Evolutionary conservation across 2,329 filamentous ascomycete species (phyloP).

Genomic region (Trichoderma hamatum): DNA sequence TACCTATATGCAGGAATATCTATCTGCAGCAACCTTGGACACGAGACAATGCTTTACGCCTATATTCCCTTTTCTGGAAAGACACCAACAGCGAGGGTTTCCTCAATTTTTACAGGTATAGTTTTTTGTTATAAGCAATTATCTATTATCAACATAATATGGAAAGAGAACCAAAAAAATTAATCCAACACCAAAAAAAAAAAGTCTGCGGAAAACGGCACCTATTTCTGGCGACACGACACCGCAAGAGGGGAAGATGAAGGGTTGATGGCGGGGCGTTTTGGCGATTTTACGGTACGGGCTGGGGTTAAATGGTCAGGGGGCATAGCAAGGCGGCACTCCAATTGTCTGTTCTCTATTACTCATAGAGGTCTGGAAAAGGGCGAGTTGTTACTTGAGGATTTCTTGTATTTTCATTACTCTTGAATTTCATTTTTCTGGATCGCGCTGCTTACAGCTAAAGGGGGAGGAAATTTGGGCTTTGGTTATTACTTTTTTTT

Average conservation of each 20-base stretch:
- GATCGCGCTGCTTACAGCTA: background rate
- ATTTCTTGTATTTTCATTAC: constrained; percentile 8
- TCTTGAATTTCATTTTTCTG: constrained; percentile 7
- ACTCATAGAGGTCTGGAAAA: constrained; percentile 14
- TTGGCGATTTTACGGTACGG: constrained; percentile 16
- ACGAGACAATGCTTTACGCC: background rate
- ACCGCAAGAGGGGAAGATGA: background rate
- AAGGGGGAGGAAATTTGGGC: background rate
- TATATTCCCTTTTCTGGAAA: background rate
- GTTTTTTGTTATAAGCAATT: background rate
- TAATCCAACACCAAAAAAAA: background rate
- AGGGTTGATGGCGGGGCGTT: constrained; percentile 15
- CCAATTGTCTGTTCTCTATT: constrained; percentile 13
- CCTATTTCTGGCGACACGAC: background rate
- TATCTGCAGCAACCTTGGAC: background rate
- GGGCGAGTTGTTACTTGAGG: constrained; percentile 12
- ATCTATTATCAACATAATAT: background rate
- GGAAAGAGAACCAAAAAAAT: background rate
- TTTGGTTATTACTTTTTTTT: background rate
- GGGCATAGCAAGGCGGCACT: constrained; percentile 21
- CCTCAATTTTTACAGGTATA: background rate
- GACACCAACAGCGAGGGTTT: background rate
- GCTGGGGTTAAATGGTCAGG: constrained; percentile 11
- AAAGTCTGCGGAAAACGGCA: background rate
- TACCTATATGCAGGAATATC: background rate